Conservation (phyloP, 768 basidiomycete genomes). For the Psilocybe azurescens region DNA sequence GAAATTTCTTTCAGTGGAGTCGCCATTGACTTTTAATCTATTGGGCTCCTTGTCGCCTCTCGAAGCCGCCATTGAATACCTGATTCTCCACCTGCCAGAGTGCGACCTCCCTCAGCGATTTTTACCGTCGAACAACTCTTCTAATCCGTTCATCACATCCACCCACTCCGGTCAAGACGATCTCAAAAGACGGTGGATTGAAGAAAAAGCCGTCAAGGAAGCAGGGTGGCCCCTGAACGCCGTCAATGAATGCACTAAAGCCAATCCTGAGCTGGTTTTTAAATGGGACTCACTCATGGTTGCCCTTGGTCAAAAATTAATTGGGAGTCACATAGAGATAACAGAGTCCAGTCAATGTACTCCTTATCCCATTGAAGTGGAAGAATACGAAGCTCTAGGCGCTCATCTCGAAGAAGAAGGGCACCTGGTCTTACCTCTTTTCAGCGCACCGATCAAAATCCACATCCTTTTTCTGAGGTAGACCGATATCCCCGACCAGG, state of each 20-base stretch:
- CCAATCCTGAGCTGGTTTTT: constrained; percentile 40
- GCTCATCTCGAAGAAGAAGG: constrained; percentile 50
- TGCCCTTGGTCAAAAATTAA: constrained; percentile 56
- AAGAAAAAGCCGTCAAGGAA: constrained; percentile 81
- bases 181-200: constrained; percentile 77
- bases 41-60: constrained; percentile 63
- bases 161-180: constrained; percentile 65
- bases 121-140: constrained; percentile 66
- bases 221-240: constrained; percentile 80
- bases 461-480: constrained; percentile 63
- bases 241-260: constrained; percentile 59
- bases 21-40: constrained; percentile 64
- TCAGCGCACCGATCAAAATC: constrained; percentile 66
- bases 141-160: constrained; percentile 71
- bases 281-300: constrained; percentile 62
- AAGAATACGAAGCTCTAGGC: constrained; percentile 61
- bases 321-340: constrained; percentile 44
- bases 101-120: constrained; percentile 84
- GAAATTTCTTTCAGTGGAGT: constrained; percentile 61
- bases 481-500: constrained; percentile 48
- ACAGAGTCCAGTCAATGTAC: constrained; percentile 10
- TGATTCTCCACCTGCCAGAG: constrained; percentile 84
- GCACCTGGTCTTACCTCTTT: constrained; percentile 65
- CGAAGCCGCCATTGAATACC: constrained; percentile 84
- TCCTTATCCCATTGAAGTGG: constrained; percentile 42